phyloP scores from a whole-genome alignment of 2,329 filamentous ascomycete species.

The Sporothrix pallida region DNA sequence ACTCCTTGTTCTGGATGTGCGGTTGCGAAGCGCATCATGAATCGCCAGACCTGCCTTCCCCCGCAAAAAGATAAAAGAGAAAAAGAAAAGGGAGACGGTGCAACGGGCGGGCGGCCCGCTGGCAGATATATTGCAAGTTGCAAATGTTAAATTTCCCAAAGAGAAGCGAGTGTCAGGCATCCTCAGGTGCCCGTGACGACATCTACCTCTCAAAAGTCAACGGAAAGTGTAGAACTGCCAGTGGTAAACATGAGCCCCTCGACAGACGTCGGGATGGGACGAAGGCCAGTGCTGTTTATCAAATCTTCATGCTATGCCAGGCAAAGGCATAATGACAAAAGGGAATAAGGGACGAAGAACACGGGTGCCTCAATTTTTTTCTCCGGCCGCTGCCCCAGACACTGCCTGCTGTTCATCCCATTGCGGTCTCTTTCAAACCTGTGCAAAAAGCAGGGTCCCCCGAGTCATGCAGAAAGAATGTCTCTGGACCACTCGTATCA shows the following conservation, averaged over 20 bases:
- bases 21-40: conserved; percentile 6
- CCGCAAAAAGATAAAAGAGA: neutral
- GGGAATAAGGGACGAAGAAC: neutral
- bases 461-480: neutral
- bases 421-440: neutral
- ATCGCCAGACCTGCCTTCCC: conserved; percentile 6
- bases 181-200: neutral
- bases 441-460: neutral
- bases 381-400: neutral
- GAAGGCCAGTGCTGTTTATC: neutral
- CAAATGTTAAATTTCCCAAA: neutral
- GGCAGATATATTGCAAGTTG: conserved; percentile 6
- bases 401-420: conserved; percentile 11
- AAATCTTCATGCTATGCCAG: too few species aligned
- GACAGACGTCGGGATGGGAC: neutral
- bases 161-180: conserved; percentile 15
- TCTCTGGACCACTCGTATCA: neutral
- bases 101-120: conserved; percentile 22
- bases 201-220: neutral
- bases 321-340: neutral
- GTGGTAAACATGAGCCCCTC: too few species aligned
- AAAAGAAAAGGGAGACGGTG: neutral
- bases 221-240: neutral
- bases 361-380: neutral
- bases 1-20: neutral